Evolutionary conservation across 192 early-diverging fungal genomes (phyloP), one percentile per base, ranked within the genome.

Genomic region (Thamnidium elegans): DNA sequence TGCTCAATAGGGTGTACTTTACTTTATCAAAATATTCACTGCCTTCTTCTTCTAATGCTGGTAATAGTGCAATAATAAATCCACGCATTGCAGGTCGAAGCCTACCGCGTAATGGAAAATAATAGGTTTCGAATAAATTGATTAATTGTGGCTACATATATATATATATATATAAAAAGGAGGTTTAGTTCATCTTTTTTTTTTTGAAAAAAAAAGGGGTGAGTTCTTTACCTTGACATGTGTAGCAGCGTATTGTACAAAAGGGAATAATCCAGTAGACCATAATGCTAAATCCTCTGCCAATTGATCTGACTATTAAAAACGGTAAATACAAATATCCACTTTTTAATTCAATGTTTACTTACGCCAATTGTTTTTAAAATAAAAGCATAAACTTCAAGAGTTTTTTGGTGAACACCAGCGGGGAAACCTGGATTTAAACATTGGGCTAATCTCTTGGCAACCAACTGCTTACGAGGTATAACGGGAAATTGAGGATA

Each of bases 361-460:
- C 81, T 67, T 80, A 92, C 88, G 15, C 82, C 82, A 58, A 86
- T 91, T 23, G 80, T 86, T 14, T 80, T 71, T 58, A 94, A 84
- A 43, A 98, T 85, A 48, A 88, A 85, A 14, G 78, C 79, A 71
- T 96, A 98, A 3, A 95, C 88, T 50, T 93, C 89, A 55, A 98
- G 64, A 7, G 94, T 89, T 73, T 95, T 95, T 75, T 94, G 92
- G 71, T 98, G 96, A 13, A 98, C 94, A 15, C 96, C 96, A 21
- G 94, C 87, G 0, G 96, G 96, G 32, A 98, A 72, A 31, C 92
- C 94, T 9, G 94, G 96, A 71, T 96, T 98, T 58, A 98, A 83
- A 34, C 92, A 95, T 60, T 98, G 96, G 4, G 94, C 96, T 20
- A 98, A 75, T 21, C 96, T 86, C 78, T 96, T 96, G 42, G 92